Percentiles rank a stretch among this genome's conserved stretches.
Conservation (phyloP, 2,329 filamentous ascomycete genomes). For the Paracoccidioides lutzii region DNA sequence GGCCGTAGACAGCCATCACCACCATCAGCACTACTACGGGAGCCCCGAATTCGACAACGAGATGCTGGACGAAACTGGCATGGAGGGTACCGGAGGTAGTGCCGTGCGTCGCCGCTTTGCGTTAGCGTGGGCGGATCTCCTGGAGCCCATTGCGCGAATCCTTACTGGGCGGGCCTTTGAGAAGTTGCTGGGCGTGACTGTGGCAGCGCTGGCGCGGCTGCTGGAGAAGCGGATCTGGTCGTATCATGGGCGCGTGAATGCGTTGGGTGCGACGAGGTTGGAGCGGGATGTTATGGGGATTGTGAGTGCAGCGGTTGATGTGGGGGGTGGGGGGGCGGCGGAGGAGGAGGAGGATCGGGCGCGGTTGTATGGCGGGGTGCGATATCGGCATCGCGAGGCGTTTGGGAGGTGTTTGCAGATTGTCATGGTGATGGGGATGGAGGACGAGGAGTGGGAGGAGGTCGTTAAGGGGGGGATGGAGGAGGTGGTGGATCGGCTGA, state of each 20-base stretch:
- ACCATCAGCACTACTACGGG: too few species aligned
- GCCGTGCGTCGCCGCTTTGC: slow-evolving; percentile 69
- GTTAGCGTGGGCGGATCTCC: slow-evolving; percentile 70
- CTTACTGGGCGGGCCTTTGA: slow-evolving; percentile 67
- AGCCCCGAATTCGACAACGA: slow-evolving; percentile 7
- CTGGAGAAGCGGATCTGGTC: slow-evolving; percentile 81
- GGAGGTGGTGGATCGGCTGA: slow-evolving; percentile 51
- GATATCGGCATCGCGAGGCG: slow-evolving; percentile 66
- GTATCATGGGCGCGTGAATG: slow-evolving; percentile 65
- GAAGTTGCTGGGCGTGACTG: slow-evolving; percentile 59
- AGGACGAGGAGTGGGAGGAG: slow-evolving; percentile 90
- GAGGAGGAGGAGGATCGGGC: slow-evolving; percentile 16
- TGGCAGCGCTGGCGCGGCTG: slow-evolving; percentile 60
- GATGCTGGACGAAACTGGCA: slow-evolving; percentile 10
- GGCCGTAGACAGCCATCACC: too few species aligned
- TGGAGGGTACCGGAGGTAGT: slow-evolving; percentile 38
- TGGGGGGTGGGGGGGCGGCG: slow-evolving; percentile 15
- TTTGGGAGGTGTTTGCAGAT: slow-evolving; percentile 71
- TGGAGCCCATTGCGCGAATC: slow-evolving; percentile 71
- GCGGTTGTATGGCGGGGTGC: slow-evolving; percentile 40
- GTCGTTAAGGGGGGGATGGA: slow-evolving; percentile 41
- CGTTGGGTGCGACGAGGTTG: slow-evolving; percentile 66
- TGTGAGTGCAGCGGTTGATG: slow-evolving; percentile 38
- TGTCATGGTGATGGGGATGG: slow-evolving; percentile 80
- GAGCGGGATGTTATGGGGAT: slow-evolving; percentile 75